Evolutionary conservation across 345 rosid species (phyloP).

Genomic region (Syzygium grande): DNA sequence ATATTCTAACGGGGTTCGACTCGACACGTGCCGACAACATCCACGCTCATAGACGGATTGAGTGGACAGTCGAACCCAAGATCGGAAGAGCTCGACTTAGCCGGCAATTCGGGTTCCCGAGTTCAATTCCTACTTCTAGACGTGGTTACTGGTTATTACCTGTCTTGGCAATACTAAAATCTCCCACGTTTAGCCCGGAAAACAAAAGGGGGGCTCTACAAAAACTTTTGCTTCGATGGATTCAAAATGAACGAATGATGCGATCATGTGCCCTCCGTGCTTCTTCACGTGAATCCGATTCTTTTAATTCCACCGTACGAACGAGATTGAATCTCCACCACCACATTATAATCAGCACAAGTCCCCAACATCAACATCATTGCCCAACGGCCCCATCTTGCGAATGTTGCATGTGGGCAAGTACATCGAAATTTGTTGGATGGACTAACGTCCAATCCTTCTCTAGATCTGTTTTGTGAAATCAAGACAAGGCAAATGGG

Average conservation of each 20-base stretch:
- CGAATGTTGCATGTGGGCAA: background rate
- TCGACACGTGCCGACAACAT: no score
- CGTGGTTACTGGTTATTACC: rapidly evolving
- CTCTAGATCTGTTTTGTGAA: background rate
- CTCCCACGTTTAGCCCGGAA: rapidly evolving
- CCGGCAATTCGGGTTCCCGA: rapidly evolving
- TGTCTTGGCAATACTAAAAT: background rate
- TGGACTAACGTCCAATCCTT: background rate
- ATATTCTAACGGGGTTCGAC: no score
- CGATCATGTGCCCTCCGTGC: background rate
- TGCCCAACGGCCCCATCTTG: background rate
- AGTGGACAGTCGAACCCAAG: background rate
- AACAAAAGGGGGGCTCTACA: background rate
- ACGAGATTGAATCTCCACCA: background rate
- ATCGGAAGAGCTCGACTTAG: background rate
- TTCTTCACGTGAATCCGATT: background rate
- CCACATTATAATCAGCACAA: background rate
- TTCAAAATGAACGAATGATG: background rate
- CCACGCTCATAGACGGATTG: background rate
- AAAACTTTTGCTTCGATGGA: background rate
- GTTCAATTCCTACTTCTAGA: background rate
- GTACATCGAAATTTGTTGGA: background rate
- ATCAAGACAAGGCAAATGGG: background rate
- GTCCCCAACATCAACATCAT: background rate
- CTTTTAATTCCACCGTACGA: background rate